Evolutionary conservation across 2,329 filamentous ascomycete genomes (phyloP), one percentile per base, ranked within the genome.

Genomic region (Xylaria sp.): DNA sequence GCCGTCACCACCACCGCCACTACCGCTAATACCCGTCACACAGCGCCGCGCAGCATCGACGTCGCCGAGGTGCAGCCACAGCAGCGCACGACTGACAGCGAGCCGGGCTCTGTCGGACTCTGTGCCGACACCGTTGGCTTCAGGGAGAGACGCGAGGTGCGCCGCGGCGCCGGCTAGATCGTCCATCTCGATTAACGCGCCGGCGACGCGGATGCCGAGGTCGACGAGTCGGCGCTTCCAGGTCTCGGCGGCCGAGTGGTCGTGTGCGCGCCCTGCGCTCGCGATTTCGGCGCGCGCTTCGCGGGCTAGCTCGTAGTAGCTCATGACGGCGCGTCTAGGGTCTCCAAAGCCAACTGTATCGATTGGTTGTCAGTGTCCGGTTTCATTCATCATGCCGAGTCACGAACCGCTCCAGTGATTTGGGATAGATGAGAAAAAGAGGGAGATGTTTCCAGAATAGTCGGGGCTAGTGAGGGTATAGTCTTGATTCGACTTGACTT

Each of bases 231-330:
- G 80, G 0, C 78, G 78, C 67, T 86, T 87, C 94, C 94, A 98
- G 5, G 90, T 69, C 66, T 83, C 80, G 15, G 82, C 79, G 21
- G 86, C 85, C 0, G 87, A 82, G 53, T 84, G 81, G 9, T 84
- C 82, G 40, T 81, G 79, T 33, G 68, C 71, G 11, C 69, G 72
- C 4, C 70, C 73, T 0, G 86, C 82, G 33, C 78, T 80, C 17
- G 79, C 77, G 4, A 92, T 80, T 60, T 84, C 83, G 2, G 81
- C 79, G 17, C 93, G 83, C 2, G 92, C 92, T 75, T 96, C 92
- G 8, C 91, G 79, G 0, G 89, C 93, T 2, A 98, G 83, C 66
- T 97, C 93, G 74, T 97, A 96, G 74, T 96, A 92, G 46, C 91
- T 91, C 83, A 95, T 94, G 60, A 99, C 89, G 3, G 92, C 91